Percentiles rank a stretch among this genome's conserved stretches.
phyloP scores from a whole-genome alignment of 495 filamentous ascomycete genomes.

The Polyplosphaeria fusca region DNA sequence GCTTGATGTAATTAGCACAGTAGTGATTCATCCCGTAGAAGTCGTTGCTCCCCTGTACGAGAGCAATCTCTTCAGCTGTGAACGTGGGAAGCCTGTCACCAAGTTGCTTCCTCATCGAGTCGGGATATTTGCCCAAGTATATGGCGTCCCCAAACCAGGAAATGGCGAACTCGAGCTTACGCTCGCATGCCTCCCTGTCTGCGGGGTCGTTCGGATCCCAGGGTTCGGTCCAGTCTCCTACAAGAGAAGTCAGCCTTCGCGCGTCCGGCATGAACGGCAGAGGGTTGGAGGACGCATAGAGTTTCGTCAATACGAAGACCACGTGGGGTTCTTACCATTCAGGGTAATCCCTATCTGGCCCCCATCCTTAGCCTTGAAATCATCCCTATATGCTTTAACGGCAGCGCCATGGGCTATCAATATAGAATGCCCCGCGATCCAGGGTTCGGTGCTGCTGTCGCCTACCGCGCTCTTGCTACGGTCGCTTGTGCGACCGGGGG shows the following conservation, averaged over 20 bases:
- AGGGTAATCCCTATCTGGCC: slow-evolving; percentile 62
- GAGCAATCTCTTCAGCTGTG: slow-evolving; percentile 60
- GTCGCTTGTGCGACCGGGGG: slow-evolving; percentile 59
- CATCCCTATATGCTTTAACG: slow-evolving; percentile 65
- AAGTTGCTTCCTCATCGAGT: slow-evolving; percentile 70
- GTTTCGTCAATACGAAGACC: slow-evolving; percentile 24
- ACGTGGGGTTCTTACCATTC: slow-evolving; percentile 46
- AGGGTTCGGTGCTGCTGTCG: slow-evolving; percentile 57
- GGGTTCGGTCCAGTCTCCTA: slow-evolving; percentile 55
- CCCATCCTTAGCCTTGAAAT: slow-evolving; percentile 59
- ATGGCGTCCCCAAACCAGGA: slow-evolving; percentile 72
- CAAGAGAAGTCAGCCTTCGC: slow-evolving; percentile 8
- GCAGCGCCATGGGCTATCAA: slow-evolving; percentile 58
- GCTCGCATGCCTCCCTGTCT: slow-evolving; percentile 59
- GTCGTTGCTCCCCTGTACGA: slow-evolving; percentile 73
- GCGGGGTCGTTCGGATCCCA: slow-evolving; percentile 55
- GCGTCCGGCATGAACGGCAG: slow-evolving; percentile 11
- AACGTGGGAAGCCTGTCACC: slow-evolving; percentile 66
- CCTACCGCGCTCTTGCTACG: slow-evolving; percentile 53
- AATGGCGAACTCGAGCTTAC: slow-evolving; percentile 64
- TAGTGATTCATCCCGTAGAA: slow-evolving; percentile 88
- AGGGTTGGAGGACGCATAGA: slow-evolving; percentile 9
- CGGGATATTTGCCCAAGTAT: slow-evolving; percentile 72
- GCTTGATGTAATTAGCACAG: slow-evolving; percentile 76
- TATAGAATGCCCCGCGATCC: slow-evolving; percentile 61